Base-by-base conservation (phyloP, 768 basidiomycete species). In the Ramaria rubella region DNA sequence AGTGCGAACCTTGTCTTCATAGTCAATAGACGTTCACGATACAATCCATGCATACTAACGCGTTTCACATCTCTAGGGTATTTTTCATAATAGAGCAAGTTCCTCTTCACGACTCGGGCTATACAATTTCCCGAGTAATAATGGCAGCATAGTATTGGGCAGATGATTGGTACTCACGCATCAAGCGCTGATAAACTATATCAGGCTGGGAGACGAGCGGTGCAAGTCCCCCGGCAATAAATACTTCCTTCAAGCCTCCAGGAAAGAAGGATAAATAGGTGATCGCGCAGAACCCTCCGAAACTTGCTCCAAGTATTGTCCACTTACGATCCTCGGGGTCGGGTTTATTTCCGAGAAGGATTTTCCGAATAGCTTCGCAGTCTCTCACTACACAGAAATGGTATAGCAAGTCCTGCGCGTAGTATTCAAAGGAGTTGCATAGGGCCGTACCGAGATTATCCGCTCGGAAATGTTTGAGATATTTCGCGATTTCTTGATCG, bases 281-380 rank as follows among this genome's bases (percentile, higher is more conserved):
- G 27, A 77, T 68, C 5, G 70, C 69, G 59, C 77, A 79, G 63
- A 79, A 80, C 15, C 77, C 78, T 34, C 79, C 79, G 59, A 77
- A 81, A 61, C 77, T 78, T 60, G 80, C 78, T 0, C 79, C 78
- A 48, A 78, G 52, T 14, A 79, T 66, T 6, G 78, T 75, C 78
- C 79, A 81, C 61, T 80, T 80, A 38, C 68, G 66, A 40, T 78
- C 76, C 61, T 76, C 73, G 1, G 70, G 68, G 11, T 72, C 61
- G 21, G 66, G 56, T 49, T 70, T 72, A 44, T 73, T 54, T 11
- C 75, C 73, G 8, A 81, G 62, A 17, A 81, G 70, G 24, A 68
- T 64, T 26, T 74, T 67, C 9, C 78, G 71, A 49, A 80, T 80
- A 11, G 69, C 65, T 66, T 80, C 79, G 55, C 77, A 78, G 60